Conservation (phyloP, 208 protist genomes). For the Willaertia magna region DNA sequence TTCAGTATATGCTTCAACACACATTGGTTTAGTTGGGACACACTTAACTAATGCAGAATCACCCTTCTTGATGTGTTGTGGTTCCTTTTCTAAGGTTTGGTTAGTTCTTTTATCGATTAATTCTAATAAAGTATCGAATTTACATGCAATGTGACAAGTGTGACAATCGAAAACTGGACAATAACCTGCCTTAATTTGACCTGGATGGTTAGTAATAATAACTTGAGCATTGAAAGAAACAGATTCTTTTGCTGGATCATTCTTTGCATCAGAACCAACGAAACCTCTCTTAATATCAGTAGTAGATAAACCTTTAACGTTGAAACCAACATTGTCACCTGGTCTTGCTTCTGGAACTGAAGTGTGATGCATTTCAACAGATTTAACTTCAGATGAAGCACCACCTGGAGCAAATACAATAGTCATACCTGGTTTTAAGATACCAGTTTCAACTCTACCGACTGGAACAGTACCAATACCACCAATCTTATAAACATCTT, state of each 20-base stretch:
- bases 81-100: slow-evolving; percentile 67
- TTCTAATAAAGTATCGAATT: slow-evolving; percentile 62
- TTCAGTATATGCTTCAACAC: slow-evolving; percentile 78
- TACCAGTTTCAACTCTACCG: slow-evolving; percentile 62
- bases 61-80: slow-evolving; percentile 70
- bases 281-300: slow-evolving; percentile 73
- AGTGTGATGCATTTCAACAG: slow-evolving; percentile 36
- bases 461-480: slow-evolving; percentile 87
- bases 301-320: slow-evolving; percentile 74
- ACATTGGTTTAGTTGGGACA: slow-evolving; percentile 71
- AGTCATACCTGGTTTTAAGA: slow-evolving; percentile 31
- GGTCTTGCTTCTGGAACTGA: slow-evolving; percentile 23
- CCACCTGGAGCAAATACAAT: slow-evolving; percentile 39
- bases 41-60: slow-evolving; percentile 74
- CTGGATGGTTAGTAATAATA: slow-evolving; percentile 79
- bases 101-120: slow-evolving; percentile 78
- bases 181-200: slow-evolving; percentile 70
- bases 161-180: slow-evolving; percentile 74
- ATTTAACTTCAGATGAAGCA: slow-evolving; percentile 30
- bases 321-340: slow-evolving; percentile 59
- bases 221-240: slow-evolving; percentile 72
- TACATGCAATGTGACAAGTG: slow-evolving; percentile 80
- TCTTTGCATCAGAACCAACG: slow-evolving; percentile 46
- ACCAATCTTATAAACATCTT: slow-evolving; percentile 92
- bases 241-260: slow-evolving; percentile 49